Conservation (phyloP, 164 flowering plant genomes). For the Dillenia suffruticosa region DNA sequence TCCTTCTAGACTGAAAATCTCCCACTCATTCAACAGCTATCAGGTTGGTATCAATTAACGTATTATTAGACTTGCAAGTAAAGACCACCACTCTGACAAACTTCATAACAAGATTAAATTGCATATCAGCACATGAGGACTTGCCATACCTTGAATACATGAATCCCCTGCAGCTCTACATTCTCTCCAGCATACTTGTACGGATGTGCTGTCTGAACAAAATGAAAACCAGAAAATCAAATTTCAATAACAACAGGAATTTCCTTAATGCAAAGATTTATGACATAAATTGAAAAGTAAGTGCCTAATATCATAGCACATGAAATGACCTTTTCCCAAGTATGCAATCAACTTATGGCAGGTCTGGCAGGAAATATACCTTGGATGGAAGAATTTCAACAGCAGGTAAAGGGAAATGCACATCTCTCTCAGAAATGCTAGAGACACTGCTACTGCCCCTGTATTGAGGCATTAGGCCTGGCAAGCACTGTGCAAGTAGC, state of each 20-base stretch:
- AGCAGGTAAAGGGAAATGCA: slow-evolving; percentile 65
- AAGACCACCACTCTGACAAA: too few species aligned
- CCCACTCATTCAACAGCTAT: too few species aligned
- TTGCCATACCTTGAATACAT: slow-evolving; percentile 60
- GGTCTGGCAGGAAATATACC: slow-evolving; percentile 29
- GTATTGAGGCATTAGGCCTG: slow-evolving; percentile 63
- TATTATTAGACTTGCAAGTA: too few species aligned
- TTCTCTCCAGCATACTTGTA: slow-evolving; percentile 78
- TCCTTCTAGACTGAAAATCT: too few species aligned
- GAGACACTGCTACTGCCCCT: slow-evolving; percentile 45
- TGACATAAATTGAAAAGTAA: background rate
- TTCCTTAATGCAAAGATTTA: background rate
- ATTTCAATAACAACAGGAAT: background rate
- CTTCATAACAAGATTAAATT: too few species aligned
- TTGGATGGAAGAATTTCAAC: slow-evolving; percentile 90
- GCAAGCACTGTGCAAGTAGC: slow-evolving; percentile 73
- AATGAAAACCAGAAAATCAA: background rate
- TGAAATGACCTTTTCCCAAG: too few species aligned
- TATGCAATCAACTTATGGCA: too few species aligned
- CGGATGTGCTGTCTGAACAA: slow-evolving; percentile 52
- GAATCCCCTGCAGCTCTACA: slow-evolving; percentile 66
- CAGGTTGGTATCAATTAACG: too few species aligned
- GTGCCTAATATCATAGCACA: background rate
- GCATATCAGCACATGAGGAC: background rate
- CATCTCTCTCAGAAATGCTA: slow-evolving; percentile 53